Evolutionary conservation across 345 rosid species (phyloP), one percentile per base, ranked within the genome.

Genomic region (Corchorus capsularis): DNA sequence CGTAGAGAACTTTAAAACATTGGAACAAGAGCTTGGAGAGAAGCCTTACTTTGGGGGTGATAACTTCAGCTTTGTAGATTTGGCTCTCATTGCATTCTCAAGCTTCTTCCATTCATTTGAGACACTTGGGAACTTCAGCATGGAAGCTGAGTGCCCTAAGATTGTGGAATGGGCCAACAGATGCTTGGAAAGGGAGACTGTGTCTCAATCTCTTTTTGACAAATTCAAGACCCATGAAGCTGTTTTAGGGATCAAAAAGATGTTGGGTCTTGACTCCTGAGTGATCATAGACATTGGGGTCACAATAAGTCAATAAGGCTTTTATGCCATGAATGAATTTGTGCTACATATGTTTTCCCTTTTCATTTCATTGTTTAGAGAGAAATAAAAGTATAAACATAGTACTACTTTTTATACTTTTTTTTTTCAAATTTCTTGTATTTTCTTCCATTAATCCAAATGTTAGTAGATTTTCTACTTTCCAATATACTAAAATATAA

Each of bases 111-210:
- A 61, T 61, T 27, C 65, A 27, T 61, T 20, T 13, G 65, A 61
- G 39, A 15, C 6, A 3, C n/a, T 52, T 27, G 65, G 65, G 32
- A 61, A 32, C 39, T 61, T 61, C 35, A 32, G 41, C 41, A 63
- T 63, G n/a, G 39, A 61, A 32, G 39, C 41, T 20, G 65, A 61
- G 65, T 61, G 35, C 39, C 41, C 41, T 13, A 32, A 12, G 65
- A 8, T 61, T 12, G 37, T 37, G 17, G 68, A 17, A 34, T 63
- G 68, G 68, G 68, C 68, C 5, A 63, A 63, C 10, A 60, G 64
- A n/a, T 63, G 68, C 68, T 37, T 63, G 68, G 10, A 63, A 39
- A 63, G 16, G 67, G 67, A 63, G 67, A 63, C 46, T 35, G 67
- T 63, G 19, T 63, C 46, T 39, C 15, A 63, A 20, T 63, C 67